phyloP scores from a whole-genome alignment of 2,329 filamentous ascomycete genomes.

The Fusarium cicatricum region DNA sequence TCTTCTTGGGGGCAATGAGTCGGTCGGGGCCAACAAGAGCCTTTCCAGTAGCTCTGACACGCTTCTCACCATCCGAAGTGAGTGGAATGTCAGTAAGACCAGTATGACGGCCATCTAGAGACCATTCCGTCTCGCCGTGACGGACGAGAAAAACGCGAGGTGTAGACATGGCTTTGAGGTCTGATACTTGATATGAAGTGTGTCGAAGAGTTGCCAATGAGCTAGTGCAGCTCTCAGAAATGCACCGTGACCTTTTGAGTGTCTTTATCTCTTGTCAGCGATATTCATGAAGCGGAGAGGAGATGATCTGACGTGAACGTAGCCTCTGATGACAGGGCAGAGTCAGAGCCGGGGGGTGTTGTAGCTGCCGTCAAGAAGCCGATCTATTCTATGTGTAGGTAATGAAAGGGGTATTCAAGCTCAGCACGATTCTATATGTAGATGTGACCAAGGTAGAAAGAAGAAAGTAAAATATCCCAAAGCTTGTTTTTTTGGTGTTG shows the following conservation, averaged over 20 bases:
- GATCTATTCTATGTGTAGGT: not conserved
- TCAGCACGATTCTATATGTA: too few species aligned
- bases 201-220: not conserved
- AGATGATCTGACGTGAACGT: constrained; percentile 26
- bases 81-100: constrained; percentile 86
- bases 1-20: constrained; percentile 81
- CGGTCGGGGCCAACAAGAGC: constrained; percentile 86
- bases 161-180: constrained; percentile 49
- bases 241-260: too few species aligned
- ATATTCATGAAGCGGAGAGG: not conserved
- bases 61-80: constrained; percentile 81
- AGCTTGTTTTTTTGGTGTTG: constrained; percentile 28
- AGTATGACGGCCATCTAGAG: constrained; percentile 84
- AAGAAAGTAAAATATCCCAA: constrained; percentile 10
- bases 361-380: not conserved
- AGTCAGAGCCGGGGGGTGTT: constrained; percentile 1
- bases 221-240: not conserved
- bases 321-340: constrained; percentile 11
- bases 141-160: constrained; percentile 84
- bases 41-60: constrained; percentile 78
- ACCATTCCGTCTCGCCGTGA: constrained; percentile 97
- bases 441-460: not conserved
- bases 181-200: too few species aligned
- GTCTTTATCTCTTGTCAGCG: constrained; percentile 2
- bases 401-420: too few species aligned